These are phyloP conservation scores for Capronia americana DNA, from an alignment of 2,329 filamentous ascomycete species.

Conservation along the genomic window DNA sequence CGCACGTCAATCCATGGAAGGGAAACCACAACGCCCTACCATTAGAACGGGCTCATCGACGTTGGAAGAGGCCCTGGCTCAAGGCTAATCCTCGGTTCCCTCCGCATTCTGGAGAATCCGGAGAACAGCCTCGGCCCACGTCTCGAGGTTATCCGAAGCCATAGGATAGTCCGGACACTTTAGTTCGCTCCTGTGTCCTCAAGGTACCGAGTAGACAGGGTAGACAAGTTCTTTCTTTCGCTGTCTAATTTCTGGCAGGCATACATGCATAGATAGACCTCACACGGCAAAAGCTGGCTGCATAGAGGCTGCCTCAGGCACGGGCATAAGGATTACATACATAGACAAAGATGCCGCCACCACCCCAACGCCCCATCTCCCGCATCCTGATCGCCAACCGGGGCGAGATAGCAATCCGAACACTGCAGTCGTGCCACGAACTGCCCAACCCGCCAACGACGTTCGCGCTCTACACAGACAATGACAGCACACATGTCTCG, in stretches of 20 bases:
- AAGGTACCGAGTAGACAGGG: background rate
- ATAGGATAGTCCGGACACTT: background rate
- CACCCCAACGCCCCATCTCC: conserved; percentile 50
- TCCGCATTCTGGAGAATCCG: conserved; percentile 11
- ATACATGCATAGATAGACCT: background rate
- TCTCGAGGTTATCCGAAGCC: background rate
- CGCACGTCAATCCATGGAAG: background rate
- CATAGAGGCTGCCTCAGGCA: background rate
- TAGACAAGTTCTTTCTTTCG: background rate
- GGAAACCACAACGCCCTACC: background rate
- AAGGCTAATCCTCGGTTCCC: conserved; percentile 5
- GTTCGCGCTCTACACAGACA: conserved; percentile 61
- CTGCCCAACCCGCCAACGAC: conserved; percentile 58
- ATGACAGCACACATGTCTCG: conserved; percentile 62
- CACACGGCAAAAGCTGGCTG: background rate
- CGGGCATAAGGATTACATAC: background rate
- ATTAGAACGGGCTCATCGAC: background rate
- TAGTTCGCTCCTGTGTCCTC: background rate
- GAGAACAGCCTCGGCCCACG: conserved; percentile 18
- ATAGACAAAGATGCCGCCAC: conserved; percentile 13
- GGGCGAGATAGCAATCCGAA: conserved; percentile 69
- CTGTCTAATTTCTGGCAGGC: background rate
- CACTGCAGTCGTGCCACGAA: conserved; percentile 65
- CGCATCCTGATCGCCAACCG: conserved; percentile 57
- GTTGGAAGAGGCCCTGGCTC: background rate